phyloP scores from a whole-genome alignment of 73 alveolate genomes.

The Effrenium voratum region DNA sequence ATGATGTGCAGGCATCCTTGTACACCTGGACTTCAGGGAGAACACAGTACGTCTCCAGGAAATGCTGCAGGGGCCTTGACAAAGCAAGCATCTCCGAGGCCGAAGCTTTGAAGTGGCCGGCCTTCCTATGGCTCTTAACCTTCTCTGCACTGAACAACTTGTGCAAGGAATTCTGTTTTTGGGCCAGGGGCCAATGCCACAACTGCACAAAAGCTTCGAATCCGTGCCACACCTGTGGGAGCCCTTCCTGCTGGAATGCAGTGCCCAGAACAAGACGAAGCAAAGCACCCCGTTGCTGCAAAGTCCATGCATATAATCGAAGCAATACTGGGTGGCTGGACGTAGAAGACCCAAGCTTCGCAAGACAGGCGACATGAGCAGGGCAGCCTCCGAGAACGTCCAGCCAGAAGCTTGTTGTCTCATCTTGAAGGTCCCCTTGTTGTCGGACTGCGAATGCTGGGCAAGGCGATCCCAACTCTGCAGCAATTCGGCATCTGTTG shows the following conservation, averaged over 20 bases:
- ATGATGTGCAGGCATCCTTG: neutral
- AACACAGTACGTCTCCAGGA: neutral
- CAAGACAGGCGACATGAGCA: neutral
- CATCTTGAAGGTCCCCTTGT: neutral
- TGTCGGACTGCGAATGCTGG: neutral
- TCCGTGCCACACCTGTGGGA: neutral
- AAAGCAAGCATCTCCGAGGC: neutral
- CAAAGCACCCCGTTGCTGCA: neutral
- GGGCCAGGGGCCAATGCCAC: constrained; percentile 6
- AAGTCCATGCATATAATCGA: constrained; percentile 41
- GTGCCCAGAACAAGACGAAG: constrained; percentile 6
- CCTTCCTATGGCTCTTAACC: constrained; percentile 16
- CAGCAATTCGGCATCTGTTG: constrained; percentile 9
- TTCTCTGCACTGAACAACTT: neutral
- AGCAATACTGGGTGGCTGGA: constrained; percentile 7
- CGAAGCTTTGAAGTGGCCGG: neutral
- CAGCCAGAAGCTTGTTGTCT: constrained; percentile 51
- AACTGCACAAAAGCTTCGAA: neutral
- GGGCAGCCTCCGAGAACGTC: neutral
- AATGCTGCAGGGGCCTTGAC: neutral
- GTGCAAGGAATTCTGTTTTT: too few relatives aligned
- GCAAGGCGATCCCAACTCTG: neutral
- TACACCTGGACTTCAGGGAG: neutral
- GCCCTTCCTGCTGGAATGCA: neutral
- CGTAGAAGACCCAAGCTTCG: neutral